These are phyloP conservation scores for Tulasnella sp. DNA, from an alignment of 768 basidiomycete species.

Conservation along the genomic window DNA sequence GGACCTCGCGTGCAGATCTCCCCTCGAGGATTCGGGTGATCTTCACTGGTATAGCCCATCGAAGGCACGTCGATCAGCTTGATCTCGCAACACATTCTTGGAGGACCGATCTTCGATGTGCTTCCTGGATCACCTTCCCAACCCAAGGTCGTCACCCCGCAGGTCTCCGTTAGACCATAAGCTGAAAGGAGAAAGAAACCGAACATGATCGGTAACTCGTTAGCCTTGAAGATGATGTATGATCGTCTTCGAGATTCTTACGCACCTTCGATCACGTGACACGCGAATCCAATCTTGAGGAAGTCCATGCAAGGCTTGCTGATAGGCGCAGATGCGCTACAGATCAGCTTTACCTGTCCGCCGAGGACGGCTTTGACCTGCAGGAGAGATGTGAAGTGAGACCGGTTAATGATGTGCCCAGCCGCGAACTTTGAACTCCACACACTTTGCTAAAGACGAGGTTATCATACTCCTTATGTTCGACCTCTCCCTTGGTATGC, in stretches of 20 bases:
- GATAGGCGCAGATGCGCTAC: conserved; percentile 84
- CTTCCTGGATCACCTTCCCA: conserved; percentile 48
- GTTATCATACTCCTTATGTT: conserved; percentile 77
- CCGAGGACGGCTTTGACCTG: conserved; percentile 83
- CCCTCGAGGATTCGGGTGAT: conserved; percentile 83
- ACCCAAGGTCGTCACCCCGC: conserved; percentile 48
- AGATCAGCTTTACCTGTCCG: conserved; percentile 55
- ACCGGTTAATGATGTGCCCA: too few relatives aligned
- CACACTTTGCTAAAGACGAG: conserved; percentile 87
- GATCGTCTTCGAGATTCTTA: too few relatives aligned
- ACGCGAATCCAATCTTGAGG: conserved; percentile 67
- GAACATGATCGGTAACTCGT: too few relatives aligned
- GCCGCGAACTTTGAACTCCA: conserved; percentile 28
- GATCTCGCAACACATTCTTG: conserved; percentile 60
- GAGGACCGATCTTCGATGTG: conserved; percentile 74
- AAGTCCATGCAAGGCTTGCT: conserved; percentile 78
- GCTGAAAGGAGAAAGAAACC: conserved; percentile 22
- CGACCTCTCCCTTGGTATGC: conserved; percentile 53
- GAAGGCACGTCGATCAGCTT: conserved; percentile 85
- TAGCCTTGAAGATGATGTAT: conserved; percentile 20
- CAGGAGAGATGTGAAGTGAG: too few relatives aligned
- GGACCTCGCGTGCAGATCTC: conserved; percentile 67
- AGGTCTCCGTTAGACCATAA: conserved; percentile 86
- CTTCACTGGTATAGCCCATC: conserved; percentile 79
- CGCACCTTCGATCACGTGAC: conserved; percentile 63